A percentile compares a stretch with the other conserved stretches of the same genome.
Evolutionary conservation across 1,139 yeast species (phyloP).

Genomic region (Yamadazyma jaroonii): DNA sequence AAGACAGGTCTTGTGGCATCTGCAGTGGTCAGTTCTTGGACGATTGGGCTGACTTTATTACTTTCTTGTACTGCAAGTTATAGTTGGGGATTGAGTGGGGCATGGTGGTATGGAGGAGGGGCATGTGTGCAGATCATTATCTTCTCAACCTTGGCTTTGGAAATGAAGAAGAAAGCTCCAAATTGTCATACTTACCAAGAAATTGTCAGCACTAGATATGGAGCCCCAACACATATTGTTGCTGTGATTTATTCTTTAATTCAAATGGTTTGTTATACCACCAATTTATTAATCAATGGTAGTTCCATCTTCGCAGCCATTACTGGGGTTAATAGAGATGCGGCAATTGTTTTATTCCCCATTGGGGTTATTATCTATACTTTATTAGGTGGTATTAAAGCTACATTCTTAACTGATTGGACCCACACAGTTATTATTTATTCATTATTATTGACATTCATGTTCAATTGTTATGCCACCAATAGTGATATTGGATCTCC

Average conservation of each 20-base stretch:
- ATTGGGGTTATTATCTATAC: constrained; percentile 50
- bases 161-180: constrained; percentile 71
- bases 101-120: constrained; percentile 66
- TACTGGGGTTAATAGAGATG: constrained; percentile 19
- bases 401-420: constrained; percentile 47
- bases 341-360: constrained; percentile 40
- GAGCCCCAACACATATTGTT: constrained; percentile 32
- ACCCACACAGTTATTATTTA: constrained; percentile 42
- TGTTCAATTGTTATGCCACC: constrained; percentile 40
- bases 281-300: constrained; percentile 18
- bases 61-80: constrained; percentile 31
- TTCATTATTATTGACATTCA: constrained; percentile 37
- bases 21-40: constrained; percentile 39
- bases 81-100: constrained; percentile 15
- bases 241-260: constrained; percentile 15
- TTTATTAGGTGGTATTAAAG: constrained; percentile 44
- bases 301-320: constrained; percentile 15
- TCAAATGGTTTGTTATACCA: constrained; percentile 18
- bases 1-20: constrained; percentile 35
- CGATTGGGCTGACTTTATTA: constrained; percentile 37
- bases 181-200: constrained; percentile 77
- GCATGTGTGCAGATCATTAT: constrained; percentile 71
- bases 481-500: constrained; percentile 46
- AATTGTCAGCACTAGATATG: constrained; percentile 66
- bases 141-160: constrained; percentile 74